Evolutionary conservation across 73 alveolate species (phyloP), one percentile per base, ranked within the genome.

Genomic region (Diophrys sp.): DNA sequence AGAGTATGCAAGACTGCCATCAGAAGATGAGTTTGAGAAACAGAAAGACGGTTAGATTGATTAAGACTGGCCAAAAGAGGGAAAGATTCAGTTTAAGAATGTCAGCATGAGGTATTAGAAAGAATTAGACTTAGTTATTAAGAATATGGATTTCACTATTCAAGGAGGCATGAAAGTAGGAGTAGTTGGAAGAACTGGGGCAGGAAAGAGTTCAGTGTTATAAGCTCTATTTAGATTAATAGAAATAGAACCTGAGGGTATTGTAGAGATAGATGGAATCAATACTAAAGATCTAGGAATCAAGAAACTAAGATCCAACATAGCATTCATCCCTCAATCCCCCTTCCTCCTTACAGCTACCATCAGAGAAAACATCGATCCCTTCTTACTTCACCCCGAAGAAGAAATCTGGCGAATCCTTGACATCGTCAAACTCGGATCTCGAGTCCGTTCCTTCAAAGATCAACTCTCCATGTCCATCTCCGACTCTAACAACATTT

Each of bases 361-460:
- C 62, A 54, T 86, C 23, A 72, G 92, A 80, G 93, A 78, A 73
- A 86, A 86, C 79, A 71, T 86, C 23, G 93, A 86, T 69, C 93
- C 93, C 24, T 54, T 54, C 67, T 54, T 80, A 62, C 77, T 70
- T 29, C 82, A 88, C 78, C 70, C 75, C 33, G 93, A 89, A 24
- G 76, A 80, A 14, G 88, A 78, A 23, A 71, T 94, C 54, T 55
- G 83, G 84, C 11, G 80, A 56, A 88, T 88, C 18, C 77, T 94
- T 54, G 75, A 88, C 29, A 69, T 90, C 54, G 84, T 87, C 33
- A 74, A 87, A 31, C 91, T 89, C 23, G 69, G 55, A 14, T 23
- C 74, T 23, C 62, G 75, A 29, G 70, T 76, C 23, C 74, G 31
- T 31, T 29, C 77, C 1, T 57, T 71, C 54, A 74, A 79, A 2